phyloP scores from a whole-genome alignment of 176 grass and related monocot genomes.

The Zoysia japonica region DNA sequence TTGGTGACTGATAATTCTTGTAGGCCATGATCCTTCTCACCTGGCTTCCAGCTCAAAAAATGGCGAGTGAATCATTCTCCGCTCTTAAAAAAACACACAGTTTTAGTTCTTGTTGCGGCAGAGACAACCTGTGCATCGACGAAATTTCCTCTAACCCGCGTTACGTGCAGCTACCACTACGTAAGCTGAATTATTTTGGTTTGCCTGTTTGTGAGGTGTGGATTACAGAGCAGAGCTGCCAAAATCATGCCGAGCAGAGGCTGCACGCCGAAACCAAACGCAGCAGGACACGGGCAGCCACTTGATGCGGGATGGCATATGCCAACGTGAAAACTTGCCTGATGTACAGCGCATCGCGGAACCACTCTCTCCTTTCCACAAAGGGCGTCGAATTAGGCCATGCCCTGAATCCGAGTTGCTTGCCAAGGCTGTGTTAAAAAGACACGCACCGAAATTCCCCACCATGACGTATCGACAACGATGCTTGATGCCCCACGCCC shows the following conservation, averaged over 20 bases:
- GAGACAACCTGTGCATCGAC: neutral
- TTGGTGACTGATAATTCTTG: neutral
- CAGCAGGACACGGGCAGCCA: neutral
- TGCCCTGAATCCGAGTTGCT: neutral
- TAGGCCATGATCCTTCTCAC: neutral
- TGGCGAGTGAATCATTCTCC: neutral
- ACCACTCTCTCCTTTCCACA: neutral
- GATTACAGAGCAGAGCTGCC: neutral
- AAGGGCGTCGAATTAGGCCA: constrained; percentile 12
- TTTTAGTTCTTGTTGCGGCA: neutral
- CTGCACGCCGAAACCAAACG: neutral
- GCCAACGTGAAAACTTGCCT: neutral
- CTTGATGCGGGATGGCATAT: neutral
- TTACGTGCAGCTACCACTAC: neutral
- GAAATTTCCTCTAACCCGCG: neutral
- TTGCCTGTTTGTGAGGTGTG: neutral
- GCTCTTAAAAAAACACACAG: neutral
- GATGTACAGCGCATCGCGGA: neutral
- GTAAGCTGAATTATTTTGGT: neutral
- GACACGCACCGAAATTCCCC: constrained; percentile 5
- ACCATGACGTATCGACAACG: neutral
- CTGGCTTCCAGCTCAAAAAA: neutral
- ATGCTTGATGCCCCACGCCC: neutral
- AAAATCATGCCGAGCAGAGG: neutral
- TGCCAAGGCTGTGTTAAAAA: neutral